Conservation (phyloP, 106 monocot species). For the Platanthera zijinensis region DNA sequence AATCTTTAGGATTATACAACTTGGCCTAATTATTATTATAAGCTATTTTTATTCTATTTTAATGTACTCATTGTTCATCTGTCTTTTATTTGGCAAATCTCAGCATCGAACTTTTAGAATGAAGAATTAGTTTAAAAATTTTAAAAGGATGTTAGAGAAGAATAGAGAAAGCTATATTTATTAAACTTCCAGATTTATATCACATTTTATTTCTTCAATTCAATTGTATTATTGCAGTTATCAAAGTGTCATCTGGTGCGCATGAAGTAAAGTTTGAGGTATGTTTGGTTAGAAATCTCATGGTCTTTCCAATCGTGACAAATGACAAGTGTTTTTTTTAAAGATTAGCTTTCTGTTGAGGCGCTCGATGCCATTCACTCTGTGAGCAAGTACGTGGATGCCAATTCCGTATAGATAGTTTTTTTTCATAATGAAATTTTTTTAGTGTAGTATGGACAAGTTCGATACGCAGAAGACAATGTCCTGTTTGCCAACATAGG, state of each 20-base stretch:
- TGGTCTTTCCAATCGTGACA: neutral
- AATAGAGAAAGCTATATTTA: neutral
- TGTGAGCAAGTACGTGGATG: too few relatives aligned
- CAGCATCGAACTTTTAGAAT: neutral
- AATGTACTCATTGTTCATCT: neutral
- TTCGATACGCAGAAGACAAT: too few relatives aligned
- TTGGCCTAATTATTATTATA: neutral
- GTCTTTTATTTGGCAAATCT: neutral
- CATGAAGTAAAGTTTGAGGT: neutral
- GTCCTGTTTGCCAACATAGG: too few relatives aligned
- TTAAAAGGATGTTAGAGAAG: neutral
- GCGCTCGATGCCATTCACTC: too few relatives aligned
- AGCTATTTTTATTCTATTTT: neutral
- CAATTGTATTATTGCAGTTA: slow-evolving; percentile 1
- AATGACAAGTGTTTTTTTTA: neutral
- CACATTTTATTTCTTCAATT: neutral
- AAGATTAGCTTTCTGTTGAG: too few relatives aligned
- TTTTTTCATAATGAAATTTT: too few relatives aligned
- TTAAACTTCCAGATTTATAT: neutral
- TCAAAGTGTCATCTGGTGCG: neutral
- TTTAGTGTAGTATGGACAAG: too few relatives aligned
- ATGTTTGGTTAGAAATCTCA: neutral
- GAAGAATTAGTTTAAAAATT: neutral
- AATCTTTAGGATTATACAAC: too few relatives aligned
- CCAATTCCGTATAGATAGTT: too few relatives aligned